Base-by-base conservation (phyloP, 257 asterid genomes). In the Gentiana dahurica region DNA sequence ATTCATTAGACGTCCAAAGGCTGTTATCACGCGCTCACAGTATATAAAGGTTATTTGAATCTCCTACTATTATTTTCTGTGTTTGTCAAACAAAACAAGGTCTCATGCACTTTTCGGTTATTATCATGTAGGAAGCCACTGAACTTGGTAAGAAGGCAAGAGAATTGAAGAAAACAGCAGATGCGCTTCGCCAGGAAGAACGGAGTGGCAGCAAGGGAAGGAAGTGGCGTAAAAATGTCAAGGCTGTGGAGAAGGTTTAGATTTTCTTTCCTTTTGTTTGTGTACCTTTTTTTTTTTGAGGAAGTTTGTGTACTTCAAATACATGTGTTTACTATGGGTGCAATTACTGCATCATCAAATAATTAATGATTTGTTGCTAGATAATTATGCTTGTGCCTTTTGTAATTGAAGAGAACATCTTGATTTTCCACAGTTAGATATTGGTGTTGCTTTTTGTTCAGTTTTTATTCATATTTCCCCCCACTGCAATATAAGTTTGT, bases 171-270 rank as follows among this genome's bases (percentile, higher is more conserved):
- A 92, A 78, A 72, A 81, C 97, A 44, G 95, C 97, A 55, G 97
- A 88, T 78, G 82, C 84, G 54, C 97, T 92, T 76, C 99, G 81
- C 65, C 99, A 92, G 65, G 99, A 92, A 79, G 99, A 92, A 79
- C 81, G 91, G 73, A 74, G 81, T 71, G 95, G 95, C 12, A 70
- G 67, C 34, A 92, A 92, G 79, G 99, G 99, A 64, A 81, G 97
- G 70, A 92, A 88, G 76, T 92, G 99, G 99, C 97, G 95, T 54
- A 92, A 92, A 77, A 92, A 92, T 75, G 97, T 92, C 65, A 92
- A 92, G 85, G 69, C 82, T 49, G 94, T 92, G 52, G 95, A 88
- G 68, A 92, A 92, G 95, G 99, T 85, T 36, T 43, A 58, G 58
- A 12, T 24, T 65, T 10, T 51, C 24, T 44, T 48, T 71, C 24